Conservation (phyloP, 2,329 filamentous ascomycete species). For the Calonectria fujianensis region DNA sequence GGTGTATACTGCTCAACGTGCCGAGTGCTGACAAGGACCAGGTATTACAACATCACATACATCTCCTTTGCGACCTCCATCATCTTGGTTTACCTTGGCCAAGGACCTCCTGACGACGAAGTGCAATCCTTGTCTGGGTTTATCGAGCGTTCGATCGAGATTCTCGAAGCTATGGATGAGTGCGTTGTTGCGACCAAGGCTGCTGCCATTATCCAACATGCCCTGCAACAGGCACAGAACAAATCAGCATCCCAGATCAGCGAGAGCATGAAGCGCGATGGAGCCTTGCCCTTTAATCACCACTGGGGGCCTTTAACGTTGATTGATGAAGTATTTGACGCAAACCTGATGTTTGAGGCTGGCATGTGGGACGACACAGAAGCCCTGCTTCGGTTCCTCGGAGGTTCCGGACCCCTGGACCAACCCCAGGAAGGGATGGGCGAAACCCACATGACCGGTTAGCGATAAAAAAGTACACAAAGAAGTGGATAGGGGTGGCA, state of each 20-base stretch:
- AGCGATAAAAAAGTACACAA: background rate
- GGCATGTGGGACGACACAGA: slow-evolving; percentile 37
- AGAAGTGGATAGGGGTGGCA: background rate
- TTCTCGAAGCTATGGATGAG: slow-evolving; percentile 39
- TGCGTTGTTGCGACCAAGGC: slow-evolving; percentile 36
- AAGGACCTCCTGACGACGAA: slow-evolving; percentile 27
- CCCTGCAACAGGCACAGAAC: slow-evolving; percentile 23
- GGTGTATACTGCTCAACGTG: no score
- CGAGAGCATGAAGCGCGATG: slow-evolving; percentile 30
- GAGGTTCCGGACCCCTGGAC: slow-evolving; percentile 9
- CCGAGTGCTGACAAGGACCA: background rate
- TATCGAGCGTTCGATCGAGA: slow-evolving; percentile 35
- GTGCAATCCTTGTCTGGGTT: slow-evolving; percentile 29
- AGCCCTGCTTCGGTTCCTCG: slow-evolving; percentile 31
- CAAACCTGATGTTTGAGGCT: slow-evolving; percentile 38
- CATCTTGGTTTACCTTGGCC: slow-evolving; percentile 32
- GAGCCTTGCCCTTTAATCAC: slow-evolving; percentile 35
- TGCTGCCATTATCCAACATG: slow-evolving; percentile 23
- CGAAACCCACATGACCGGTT: slow-evolving; percentile 9
- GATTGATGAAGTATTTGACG: slow-evolving; percentile 40
- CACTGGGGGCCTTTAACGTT: slow-evolving; percentile 37
- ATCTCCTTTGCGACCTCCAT: slow-evolving; percentile 36
- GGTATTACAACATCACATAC: slow-evolving; percentile 42
- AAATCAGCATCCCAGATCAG: slow-evolving; percentile 28
- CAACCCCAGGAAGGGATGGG: slow-evolving; percentile 4